Percentiles rank a stretch among this genome's conserved stretches.
These are phyloP conservation scores for Poronia punctata DNA, from an alignment of 495 filamentous ascomycete species.

Conservation along the genomic window DNA sequence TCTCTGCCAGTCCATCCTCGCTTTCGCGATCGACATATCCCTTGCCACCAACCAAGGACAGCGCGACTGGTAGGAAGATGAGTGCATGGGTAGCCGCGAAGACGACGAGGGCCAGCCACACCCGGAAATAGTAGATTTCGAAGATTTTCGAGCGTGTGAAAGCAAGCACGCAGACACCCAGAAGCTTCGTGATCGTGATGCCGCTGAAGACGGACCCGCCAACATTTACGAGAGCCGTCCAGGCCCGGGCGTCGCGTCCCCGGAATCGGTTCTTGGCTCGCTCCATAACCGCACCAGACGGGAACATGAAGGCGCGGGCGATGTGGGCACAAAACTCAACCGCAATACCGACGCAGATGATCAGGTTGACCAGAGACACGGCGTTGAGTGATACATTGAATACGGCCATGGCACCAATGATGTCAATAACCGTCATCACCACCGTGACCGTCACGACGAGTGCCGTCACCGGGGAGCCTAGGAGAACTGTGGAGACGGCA, in stretches of 20 bases:
- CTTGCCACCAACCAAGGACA: conserved; percentile 80
- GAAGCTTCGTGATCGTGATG: conserved; percentile 89
- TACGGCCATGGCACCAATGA: conserved; percentile 89
- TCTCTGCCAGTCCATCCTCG: conserved; percentile 79
- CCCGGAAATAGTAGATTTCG: conserved; percentile 96
- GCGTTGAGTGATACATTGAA: conserved; percentile 89
- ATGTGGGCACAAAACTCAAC: conserved; percentile 98
- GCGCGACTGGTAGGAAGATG: conserved; percentile 82
- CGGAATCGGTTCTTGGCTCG: conserved; percentile 59
- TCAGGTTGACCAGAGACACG: conserved; percentile 90
- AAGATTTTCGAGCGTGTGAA: conserved; percentile 98
- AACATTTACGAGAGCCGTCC: conserved; percentile 88
- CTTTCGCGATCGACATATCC: conserved; percentile 82
- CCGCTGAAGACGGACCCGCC: conserved; percentile 91
- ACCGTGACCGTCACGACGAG: conserved; percentile 77
- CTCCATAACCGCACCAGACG: conserved; percentile 67
- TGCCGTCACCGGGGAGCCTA: conserved; percentile 80
- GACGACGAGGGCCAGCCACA: conserved; percentile 85
- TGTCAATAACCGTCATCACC: conserved; percentile 87
- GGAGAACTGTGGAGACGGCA: conserved; percentile 62
- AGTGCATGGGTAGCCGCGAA: conserved; percentile 87
- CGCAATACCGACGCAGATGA: conserved; percentile 91
- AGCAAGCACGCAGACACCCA: conserved; percentile 87
- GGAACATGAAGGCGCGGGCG: conserved; percentile 93
- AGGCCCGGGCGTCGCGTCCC: conserved; percentile 76